Conservation (phyloP, 148 eudicot species). For the Chenopodium album region DNA sequence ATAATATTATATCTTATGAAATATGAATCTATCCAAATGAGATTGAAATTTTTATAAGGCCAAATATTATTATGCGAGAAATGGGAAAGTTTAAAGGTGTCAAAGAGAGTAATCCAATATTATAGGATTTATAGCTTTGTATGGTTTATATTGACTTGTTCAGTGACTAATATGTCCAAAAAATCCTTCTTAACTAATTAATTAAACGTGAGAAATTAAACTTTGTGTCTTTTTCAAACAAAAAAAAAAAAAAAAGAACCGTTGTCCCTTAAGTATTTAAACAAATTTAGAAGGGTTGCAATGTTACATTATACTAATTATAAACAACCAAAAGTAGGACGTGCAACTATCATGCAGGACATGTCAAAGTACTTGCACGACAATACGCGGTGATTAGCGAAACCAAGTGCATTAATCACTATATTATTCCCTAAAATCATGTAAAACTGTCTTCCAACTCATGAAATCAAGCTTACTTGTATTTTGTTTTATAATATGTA, state of each 20-base stretch:
- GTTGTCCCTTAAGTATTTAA: not conserved
- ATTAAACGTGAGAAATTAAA: too few species aligned
- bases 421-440: not conserved
- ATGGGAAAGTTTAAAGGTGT: too few species aligned
- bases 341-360: constrained; percentile 19
- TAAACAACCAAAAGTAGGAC: constrained; percentile 2
- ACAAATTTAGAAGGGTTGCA: not conserved
- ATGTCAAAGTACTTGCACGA: constrained; percentile 6
- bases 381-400: constrained; percentile 26
- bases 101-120: not conserved
- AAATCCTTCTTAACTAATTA: too few species aligned
- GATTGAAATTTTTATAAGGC: too few species aligned
- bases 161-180: not conserved
- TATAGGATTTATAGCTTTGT: not conserved
- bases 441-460: not conserved
- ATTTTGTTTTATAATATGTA: not conserved
- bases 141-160: not conserved
- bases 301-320: too few species aligned
- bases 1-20: too few species aligned
- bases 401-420: not conserved
- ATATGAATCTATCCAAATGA: too few species aligned
- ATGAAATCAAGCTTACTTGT: not conserved
- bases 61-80: too few species aligned
- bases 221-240: too few species aligned
- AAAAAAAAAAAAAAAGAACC: too few species aligned